Conservation (phyloP, 768 basidiomycete genomes). For the Asterophora parasitica region DNA sequence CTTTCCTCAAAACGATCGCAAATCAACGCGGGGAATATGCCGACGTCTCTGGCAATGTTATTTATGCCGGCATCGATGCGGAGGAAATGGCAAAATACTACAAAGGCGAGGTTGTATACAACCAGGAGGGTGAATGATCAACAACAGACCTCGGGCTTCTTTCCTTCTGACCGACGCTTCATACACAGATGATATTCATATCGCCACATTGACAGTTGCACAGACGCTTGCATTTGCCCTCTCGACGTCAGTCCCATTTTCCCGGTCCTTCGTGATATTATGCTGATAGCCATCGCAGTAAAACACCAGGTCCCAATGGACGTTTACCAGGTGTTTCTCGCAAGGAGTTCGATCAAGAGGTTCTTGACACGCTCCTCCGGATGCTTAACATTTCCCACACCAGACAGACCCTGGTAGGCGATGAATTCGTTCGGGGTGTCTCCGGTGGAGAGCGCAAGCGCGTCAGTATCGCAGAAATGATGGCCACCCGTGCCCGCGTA, state of each 20-base stretch:
- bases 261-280: neutral
- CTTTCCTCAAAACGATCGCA: slow-evolving; percentile 81
- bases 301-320: slow-evolving; percentile 70
- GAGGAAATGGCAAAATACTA: slow-evolving; percentile 72
- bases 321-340: slow-evolving; percentile 64
- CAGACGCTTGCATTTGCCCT: slow-evolving; percentile 72
- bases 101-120: slow-evolving; percentile 77
- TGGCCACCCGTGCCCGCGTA: slow-evolving; percentile 74
- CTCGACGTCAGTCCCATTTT: slow-evolving; percentile 38
- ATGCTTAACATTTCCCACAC: slow-evolving; percentile 88
- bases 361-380: slow-evolving; percentile 59
- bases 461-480: slow-evolving; percentile 84
- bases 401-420: slow-evolving; percentile 71
- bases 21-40: slow-evolving; percentile 68
- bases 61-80: slow-evolving; percentile 76
- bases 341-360: slow-evolving; percentile 49
- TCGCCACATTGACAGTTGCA: slow-evolving; percentile 75
- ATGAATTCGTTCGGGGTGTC: slow-evolving; percentile 80
- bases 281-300: slow-evolving; percentile 25
- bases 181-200: slow-evolving; percentile 69
- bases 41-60: slow-evolving; percentile 63
- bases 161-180: neutral
- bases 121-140: slow-evolving; percentile 54
- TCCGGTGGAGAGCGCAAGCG: slow-evolving; percentile 78
- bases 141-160: neutral